phyloP scores from a whole-genome alignment of 768 basidiomycete species.

The Boletus rubroflammeus region DNA sequence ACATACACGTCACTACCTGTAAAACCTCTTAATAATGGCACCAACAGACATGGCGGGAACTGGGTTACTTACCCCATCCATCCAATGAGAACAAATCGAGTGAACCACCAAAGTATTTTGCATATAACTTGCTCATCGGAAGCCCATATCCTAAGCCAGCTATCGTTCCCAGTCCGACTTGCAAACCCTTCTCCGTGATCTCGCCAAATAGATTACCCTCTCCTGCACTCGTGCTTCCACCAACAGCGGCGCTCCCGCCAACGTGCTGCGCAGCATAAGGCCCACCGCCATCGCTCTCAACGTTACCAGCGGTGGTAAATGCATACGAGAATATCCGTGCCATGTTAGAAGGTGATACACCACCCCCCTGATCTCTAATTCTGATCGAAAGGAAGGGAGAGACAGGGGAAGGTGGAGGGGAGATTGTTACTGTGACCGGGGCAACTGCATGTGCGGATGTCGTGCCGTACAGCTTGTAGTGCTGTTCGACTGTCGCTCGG shows the following conservation, averaged over 20 bases:
- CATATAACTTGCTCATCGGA: slow-evolving; percentile 75
- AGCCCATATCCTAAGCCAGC: slow-evolving; percentile 87
- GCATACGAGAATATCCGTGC: slow-evolving; percentile 85
- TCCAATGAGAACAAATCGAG: slow-evolving; percentile 78
- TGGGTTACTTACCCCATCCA: slow-evolving; percentile 66
- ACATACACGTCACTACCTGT: slow-evolving; percentile 52
- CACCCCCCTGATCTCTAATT: slow-evolving; percentile 84
- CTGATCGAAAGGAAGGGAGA: slow-evolving; percentile 65
- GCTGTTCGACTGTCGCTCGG: slow-evolving; percentile 81
- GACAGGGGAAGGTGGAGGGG: slow-evolving; percentile 43
- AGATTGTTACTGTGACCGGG: slow-evolving; percentile 69
- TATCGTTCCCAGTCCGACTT: slow-evolving; percentile 83
- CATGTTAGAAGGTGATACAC: slow-evolving; percentile 72
- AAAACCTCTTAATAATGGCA: neutral
- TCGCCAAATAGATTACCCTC: slow-evolving; percentile 66
- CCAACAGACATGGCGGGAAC: neutral
- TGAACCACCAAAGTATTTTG: slow-evolving; percentile 84
- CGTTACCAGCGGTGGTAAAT: slow-evolving; percentile 76
- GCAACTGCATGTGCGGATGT: slow-evolving; percentile 42
- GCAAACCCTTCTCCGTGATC: slow-evolving; percentile 72
- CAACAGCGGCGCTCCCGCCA: slow-evolving; percentile 66
- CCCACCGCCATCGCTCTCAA: slow-evolving; percentile 50
- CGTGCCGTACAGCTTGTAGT: slow-evolving; percentile 42
- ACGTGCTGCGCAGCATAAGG: slow-evolving; percentile 78
- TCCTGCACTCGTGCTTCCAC: slow-evolving; percentile 37